These are phyloP conservation scores for Rossbeevera mucosa DNA, from an alignment of 768 basidiomycete species.

Conservation along the genomic window DNA sequence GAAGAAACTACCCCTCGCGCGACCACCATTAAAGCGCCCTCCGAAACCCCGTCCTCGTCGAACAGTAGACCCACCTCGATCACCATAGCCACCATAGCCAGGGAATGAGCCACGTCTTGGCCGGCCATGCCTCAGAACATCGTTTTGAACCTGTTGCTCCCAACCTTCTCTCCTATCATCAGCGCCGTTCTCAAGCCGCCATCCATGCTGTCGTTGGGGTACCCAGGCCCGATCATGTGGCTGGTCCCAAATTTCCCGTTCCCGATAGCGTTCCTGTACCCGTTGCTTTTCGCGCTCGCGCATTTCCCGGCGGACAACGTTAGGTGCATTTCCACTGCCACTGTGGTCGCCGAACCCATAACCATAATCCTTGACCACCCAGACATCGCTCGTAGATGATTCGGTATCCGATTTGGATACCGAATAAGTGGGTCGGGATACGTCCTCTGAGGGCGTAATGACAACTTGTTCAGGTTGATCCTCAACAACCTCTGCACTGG, in stretches of 20 bases:
- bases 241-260: conserved; percentile 15
- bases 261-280: conserved; percentile 7
- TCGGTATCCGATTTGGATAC: conserved; percentile 11
- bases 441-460: not conserved
- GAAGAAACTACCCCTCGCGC: conserved; percentile 30
- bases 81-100: conserved; percentile 32
- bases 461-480: not conserved
- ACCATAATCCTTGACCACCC: conserved; percentile 58
- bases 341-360: conserved; percentile 55
- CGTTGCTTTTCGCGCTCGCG: conserved; percentile 26
- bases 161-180: conserved; percentile 22
- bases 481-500: not conserved
- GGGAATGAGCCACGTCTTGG: conserved; percentile 33
- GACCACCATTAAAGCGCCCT: conserved; percentile 36
- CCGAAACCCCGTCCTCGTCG: conserved; percentile 37
- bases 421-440: conserved; percentile 1
- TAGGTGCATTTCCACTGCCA: conserved; percentile 33
- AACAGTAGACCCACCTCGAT: conserved; percentile 27
- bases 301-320: conserved; percentile 27
- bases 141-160: conserved; percentile 19
- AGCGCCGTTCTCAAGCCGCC: conserved; percentile 24
- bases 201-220: conserved; percentile 15
- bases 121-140: conserved; percentile 19
- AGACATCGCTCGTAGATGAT: conserved; percentile 34
- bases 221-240: conserved; percentile 18